Evolutionary conservation across 2,329 filamentous ascomycete genomes (phyloP), one percentile per base, ranked within the genome.

Genomic region (Alternaria triticina): DNA sequence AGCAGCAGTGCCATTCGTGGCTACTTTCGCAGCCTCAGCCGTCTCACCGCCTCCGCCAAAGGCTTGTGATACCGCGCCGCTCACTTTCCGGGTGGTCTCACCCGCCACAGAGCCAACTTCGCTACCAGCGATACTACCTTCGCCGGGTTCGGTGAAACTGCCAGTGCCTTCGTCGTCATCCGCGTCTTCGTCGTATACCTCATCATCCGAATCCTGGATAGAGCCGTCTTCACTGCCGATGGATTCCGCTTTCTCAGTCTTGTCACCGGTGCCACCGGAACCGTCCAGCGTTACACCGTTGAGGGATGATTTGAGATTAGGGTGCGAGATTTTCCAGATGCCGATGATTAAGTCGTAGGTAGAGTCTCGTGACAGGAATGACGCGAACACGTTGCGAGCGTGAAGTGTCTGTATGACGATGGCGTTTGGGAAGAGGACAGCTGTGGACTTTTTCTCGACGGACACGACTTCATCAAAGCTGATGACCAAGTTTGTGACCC

Each of bases 381-480:
- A 97, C 59, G 96, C 94, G 81, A 99, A 99, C 1, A 96, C 90
- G 75, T 99, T 96, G 69, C 96, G 94, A 46, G 96, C 94, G 77
- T 99, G 96, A 12, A 98, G 83, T 0, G 96, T 99, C 54, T 96
- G 94, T 46, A 99, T 97, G 82, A 97, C 96, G 59, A 99, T 92
- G 5, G 95, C 96, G 76, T 99, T 99, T 63, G 96, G 97, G 82
- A 99, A 98, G 2, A 99, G 86, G 64, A 99, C 86, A 1, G 96
- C 96, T 0, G 96, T 99, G 77, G 90, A 97, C 79, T 97, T 92
- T 83, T 98, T 98, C 81, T 99, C 96, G 8, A 99, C 92, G 1
- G 95, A 94, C 20, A 98, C 93, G 61, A 99, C 93, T 80, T 99
- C 96, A 76, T 99, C 96, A 77, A 99, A 99, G 79, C 94, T 96